These are phyloP conservation scores for Leccinum barrowsii DNA, from an alignment of 768 basidiomycete genomes.

Conservation along the genomic window DNA sequence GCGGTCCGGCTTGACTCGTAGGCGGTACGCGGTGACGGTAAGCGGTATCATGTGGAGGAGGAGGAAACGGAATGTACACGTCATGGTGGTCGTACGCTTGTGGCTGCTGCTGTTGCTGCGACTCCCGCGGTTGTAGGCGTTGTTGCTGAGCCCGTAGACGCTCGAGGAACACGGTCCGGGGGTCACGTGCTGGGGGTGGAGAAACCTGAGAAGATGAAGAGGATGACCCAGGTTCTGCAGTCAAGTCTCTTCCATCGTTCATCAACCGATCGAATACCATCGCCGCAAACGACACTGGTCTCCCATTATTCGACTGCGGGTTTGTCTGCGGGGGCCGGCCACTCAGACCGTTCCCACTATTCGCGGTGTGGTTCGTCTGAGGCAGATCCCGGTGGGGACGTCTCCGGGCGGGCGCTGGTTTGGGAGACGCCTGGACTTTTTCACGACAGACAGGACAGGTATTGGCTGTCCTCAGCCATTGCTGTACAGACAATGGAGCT, in stretches of 20 bases:
- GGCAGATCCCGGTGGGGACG: conserved; percentile 13
- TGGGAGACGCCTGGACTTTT: conserved; percentile 38
- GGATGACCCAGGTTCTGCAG: conserved; percentile 5
- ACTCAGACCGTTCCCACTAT: not conserved
- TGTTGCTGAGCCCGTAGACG: conserved; percentile 17
- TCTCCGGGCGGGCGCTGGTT: conserved; percentile 21
- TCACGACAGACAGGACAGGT: conserved; percentile 83
- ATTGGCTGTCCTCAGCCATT: conserved; percentile 75
- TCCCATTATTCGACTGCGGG: conserved; percentile 9
- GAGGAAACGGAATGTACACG: not conserved
- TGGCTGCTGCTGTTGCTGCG: conserved; percentile 3
- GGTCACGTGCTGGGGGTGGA: conserved; percentile 1
- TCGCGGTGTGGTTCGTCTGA: conserved; percentile 9
- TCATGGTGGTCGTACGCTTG: conserved; percentile 6
- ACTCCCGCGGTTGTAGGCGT: conserved; percentile 4
- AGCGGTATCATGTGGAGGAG: not conserved
- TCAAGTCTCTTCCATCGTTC: conserved; percentile 13
- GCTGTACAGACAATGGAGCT: conserved; percentile 36
- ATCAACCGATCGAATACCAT: conserved; percentile 21
- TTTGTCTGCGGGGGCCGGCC: conserved; percentile 5
- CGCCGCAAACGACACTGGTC: conserved; percentile 16
- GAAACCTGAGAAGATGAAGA: not conserved
- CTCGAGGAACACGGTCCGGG: conserved; percentile 8
- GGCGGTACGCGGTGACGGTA: conserved; percentile 9
- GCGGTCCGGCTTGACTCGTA: conserved; percentile 6